Conservation (phyloP, 192 early-diverging fungal genomes). For the Umbelopsis isabellina region DNA sequence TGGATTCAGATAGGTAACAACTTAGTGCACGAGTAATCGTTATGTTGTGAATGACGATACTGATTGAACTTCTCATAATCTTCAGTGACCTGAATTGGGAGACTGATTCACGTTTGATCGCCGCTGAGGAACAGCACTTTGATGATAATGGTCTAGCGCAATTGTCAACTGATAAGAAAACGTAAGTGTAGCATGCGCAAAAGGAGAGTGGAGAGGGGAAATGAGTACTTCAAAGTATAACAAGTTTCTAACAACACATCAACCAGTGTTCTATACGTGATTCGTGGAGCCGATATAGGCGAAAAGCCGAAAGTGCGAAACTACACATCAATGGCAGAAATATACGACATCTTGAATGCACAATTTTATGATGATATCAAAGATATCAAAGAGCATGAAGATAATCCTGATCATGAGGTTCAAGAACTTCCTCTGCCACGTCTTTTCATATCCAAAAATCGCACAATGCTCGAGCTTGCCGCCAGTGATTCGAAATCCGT, state of each 20-base stretch:
- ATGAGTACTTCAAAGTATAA: not conserved
- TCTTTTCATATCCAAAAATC: conserved; percentile 44
- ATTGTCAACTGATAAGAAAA: conserved; percentile 1
- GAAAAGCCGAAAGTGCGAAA: conserved; percentile 12
- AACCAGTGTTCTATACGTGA: not conserved
- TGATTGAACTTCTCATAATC: not conserved
- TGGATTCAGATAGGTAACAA: not conserved
- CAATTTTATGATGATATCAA: conserved; percentile 6
- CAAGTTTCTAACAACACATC: not conserved
- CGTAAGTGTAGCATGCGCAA: not conserved
- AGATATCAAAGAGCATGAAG: not conserved
- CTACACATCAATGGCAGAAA: not conserved
- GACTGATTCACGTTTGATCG: not conserved
- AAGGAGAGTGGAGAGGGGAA: not conserved
- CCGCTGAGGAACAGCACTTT: conserved; percentile 12
- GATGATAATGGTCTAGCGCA: not conserved
- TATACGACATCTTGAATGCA: conserved; percentile 4
- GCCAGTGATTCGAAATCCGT: conserved; percentile 21
- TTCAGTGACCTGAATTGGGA: not conserved
- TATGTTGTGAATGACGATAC: not conserved
- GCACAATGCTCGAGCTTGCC: conserved; percentile 33
- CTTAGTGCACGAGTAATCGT: not conserved
- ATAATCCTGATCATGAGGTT: not conserved
- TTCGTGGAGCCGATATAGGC: conserved; percentile 1
- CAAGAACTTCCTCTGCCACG: conserved; percentile 30